Evolutionary conservation across 352 stramenopile genomes (phyloP), one percentile per base, ranked within the genome.

Genomic region (Globisporangium camurandrum): DNA sequence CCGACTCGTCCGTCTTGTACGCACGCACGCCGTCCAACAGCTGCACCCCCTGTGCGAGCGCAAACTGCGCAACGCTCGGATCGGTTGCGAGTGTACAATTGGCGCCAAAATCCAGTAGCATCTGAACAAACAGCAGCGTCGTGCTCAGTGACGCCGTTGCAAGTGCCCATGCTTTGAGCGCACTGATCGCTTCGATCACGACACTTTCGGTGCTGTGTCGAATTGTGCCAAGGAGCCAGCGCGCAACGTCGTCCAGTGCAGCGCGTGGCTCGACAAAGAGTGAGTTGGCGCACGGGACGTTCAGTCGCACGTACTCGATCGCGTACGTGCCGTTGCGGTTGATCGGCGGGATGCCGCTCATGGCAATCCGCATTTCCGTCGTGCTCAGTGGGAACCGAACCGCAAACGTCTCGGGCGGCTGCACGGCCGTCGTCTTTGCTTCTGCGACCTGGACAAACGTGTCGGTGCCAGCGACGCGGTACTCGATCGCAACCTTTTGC

Each of bases 281-380:
- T 12, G 75, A 75, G 11, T 70, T 72, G 3, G 62, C 36, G 10
- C 75, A 71, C 14, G 78, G 76, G 1, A 75, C 62, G 34, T 86
- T 80, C 9, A 94, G 54, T 23, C 65, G 61, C 38, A 94, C 39
- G 23, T 82, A 59, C 47, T 87, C 61, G 28, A 94, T 86, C 3
- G 76, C 80, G 54, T 84, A 91, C 9, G 55, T 75, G 4, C 69
- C 68, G 37, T 73, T 86, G 26, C 80, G 77, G 59, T 94, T 94
- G 9, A 54, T 59, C 1, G 63, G 49, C 1, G 80, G 76, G 19
- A 81, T 71, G 9, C 83, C 83, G 7, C 54, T 76, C 64, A 94
- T 71, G 14, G 74, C 66, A 50, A 93, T 67, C 2, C 80, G 74
- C 8, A 83, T 40, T 44, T 82, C 78, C 30, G 59, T 53, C 46